phyloP scores from a whole-genome alignment of 2,329 filamentous ascomycete genomes.

The Epichloe hybrida region DNA sequence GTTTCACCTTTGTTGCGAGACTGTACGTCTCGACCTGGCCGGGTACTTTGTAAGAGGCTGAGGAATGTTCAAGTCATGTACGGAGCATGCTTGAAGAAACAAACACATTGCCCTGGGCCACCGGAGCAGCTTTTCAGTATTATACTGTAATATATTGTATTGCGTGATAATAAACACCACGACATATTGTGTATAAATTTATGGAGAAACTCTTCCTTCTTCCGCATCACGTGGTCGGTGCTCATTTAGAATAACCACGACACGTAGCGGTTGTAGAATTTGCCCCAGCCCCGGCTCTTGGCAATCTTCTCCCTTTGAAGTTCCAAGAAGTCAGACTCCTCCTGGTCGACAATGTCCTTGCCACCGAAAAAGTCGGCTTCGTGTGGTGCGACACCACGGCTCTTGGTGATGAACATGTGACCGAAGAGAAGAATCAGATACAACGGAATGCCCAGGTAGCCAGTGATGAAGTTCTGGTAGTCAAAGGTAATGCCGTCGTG shows the following conservation, averaged over 20 bases:
- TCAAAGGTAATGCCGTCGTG: conserved; percentile 43
- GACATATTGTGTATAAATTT: not conserved
- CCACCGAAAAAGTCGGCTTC: conserved; percentile 58
- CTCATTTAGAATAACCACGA: conserved; percentile 23
- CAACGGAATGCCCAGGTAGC: conserved; percentile 63
- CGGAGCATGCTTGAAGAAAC: too few relatives aligned
- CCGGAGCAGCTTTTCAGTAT: too few relatives aligned
- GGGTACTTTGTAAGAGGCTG: too few relatives aligned
- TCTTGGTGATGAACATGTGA: conserved; percentile 46
- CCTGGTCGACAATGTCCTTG: conserved; percentile 59
- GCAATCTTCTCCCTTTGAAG: conserved; percentile 17
- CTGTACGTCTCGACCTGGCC: too few relatives aligned
- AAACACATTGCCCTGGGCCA: too few relatives aligned
- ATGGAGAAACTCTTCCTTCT: not conserved
- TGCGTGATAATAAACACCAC: not conserved
- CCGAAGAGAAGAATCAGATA: conserved; percentile 58
- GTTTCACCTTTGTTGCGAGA: too few relatives aligned
- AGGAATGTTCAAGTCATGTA: too few relatives aligned
- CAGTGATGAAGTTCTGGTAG: conserved; percentile 66
- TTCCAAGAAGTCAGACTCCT: conserved; percentile 56
- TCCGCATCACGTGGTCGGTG: too few relatives aligned
- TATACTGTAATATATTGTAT: not conserved
- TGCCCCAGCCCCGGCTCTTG: conserved; percentile 13
- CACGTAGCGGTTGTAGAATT: conserved; percentile 25
- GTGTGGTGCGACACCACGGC: conserved; percentile 39